Conservation (phyloP, 2,329 filamentous ascomycete genomes). For the Paecilomyces formosus region DNA sequence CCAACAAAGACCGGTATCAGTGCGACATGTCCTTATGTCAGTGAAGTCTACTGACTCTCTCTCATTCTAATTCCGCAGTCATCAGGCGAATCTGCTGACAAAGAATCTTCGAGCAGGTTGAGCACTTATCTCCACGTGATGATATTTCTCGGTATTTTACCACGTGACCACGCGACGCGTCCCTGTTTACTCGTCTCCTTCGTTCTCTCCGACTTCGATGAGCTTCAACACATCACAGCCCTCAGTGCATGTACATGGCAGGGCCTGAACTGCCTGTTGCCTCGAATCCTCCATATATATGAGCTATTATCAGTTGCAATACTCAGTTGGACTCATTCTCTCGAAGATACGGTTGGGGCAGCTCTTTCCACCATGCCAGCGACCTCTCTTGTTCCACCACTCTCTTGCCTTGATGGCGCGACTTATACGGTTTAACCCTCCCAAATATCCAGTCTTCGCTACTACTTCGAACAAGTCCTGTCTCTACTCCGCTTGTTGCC, state of each 20-base stretch:
- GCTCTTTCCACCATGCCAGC: constrained; percentile 3
- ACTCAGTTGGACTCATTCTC: constrained; percentile 6
- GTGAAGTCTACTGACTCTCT: not conserved
- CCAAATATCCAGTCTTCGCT: constrained; percentile 70
- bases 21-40: not conserved
- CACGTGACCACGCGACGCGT: constrained; percentile 6
- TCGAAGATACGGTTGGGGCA: not conserved
- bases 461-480: constrained; percentile 43
- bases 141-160: not conserved
- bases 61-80: not conserved
- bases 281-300: not conserved
- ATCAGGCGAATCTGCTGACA: not conserved
- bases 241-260: not conserved
- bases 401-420: constrained; percentile 30
- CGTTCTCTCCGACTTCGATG: constrained; percentile 1
- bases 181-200: not conserved
- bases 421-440: constrained; percentile 63
- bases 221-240: not conserved
- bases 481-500: constrained; percentile 17
- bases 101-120: not conserved
- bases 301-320: not conserved
- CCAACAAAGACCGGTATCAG: not conserved
- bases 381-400: constrained; percentile 19
- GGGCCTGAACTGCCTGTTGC: not conserved
- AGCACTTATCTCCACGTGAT: not conserved